Evolutionary conservation across 108 stramenopile species (phyloP).

Genomic region (Asterionellopsis glacialis): DNA sequence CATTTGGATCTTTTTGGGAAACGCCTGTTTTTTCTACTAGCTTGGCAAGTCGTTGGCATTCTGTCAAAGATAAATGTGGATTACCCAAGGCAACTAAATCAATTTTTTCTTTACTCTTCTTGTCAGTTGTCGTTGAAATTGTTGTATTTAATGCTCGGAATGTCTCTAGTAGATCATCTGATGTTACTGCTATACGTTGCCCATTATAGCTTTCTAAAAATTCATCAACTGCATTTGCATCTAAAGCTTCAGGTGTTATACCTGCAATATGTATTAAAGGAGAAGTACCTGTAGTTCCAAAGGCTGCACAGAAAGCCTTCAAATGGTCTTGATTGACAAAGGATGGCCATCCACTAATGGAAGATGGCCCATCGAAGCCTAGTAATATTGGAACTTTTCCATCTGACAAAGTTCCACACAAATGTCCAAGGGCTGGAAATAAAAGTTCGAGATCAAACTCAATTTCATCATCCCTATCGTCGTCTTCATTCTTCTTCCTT

Average conservation of each 20-base stretch:
- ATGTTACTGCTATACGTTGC: slow-evolving; percentile 7
- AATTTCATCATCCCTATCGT: slow-evolving; percentile 8
- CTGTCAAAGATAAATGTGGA: slow-evolving; percentile 67
- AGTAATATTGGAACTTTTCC: slow-evolving; percentile 68
- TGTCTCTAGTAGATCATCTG: slow-evolving; percentile 17
- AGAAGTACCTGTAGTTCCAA: slow-evolving; percentile 72
- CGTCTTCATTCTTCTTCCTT: background rate
- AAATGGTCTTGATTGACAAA: slow-evolving; percentile 58
- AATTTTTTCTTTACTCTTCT: slow-evolving; percentile 19
- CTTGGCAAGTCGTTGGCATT: slow-evolving; percentile 40
- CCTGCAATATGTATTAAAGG: slow-evolving; percentile 80
- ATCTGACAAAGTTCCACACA: slow-evolving; percentile 68
- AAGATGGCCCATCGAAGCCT: slow-evolving; percentile 38
- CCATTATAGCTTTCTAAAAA: background rate
- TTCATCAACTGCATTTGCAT: slow-evolving; percentile 17
- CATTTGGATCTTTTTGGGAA: slow-evolving; percentile 36
- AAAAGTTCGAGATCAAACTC: slow-evolving; percentile 36
- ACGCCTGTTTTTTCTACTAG: slow-evolving; percentile 28
- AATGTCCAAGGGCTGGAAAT: slow-evolving; percentile 68
- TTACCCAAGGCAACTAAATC: slow-evolving; percentile 76
- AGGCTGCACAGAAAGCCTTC: slow-evolving; percentile 83
- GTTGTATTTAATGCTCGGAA: slow-evolving; percentile 26
- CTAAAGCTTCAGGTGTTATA: slow-evolving; percentile 67
- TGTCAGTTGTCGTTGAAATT: background rate
- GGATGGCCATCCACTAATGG: slow-evolving; percentile 5